Evolutionary conservation across 257 asterid genomes (phyloP), one percentile per base, ranked within the genome.

Genomic region (Linderniella brevidens): DNA sequence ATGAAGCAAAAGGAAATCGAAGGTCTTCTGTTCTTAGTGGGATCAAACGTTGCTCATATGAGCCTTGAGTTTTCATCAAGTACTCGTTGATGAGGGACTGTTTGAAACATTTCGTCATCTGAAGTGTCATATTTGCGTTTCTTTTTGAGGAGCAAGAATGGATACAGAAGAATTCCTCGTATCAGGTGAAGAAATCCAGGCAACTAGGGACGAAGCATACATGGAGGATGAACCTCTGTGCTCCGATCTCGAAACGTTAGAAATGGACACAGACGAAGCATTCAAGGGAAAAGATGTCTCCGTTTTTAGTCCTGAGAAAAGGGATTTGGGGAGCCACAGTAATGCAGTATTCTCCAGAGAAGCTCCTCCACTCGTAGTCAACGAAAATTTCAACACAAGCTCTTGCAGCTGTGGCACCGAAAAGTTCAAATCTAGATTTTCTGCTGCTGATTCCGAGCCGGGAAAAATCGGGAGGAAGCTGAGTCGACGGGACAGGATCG

Each of bases 401-500:
- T 61, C 75, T 53, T 78, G 80, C 64, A 69, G 77, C 55, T 82
- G 87, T 49, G 86, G 87, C 50, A 92, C 81, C 20, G 86, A 84
- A 86, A 84, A 84, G 51, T 78, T 72, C 48, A 76, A 88, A 53
- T 67, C 85, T 32, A 68, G 94, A 62, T 55, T 80, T 66, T 73
- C 66, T 52, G 67, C 76, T 57, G 68, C 79, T 51, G 83, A 75
- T 46, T 64, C 71, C 11, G 80, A 74, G 63, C 58, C 67, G n/a
- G 85, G 78, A 32, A 84, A 76, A 60, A 65, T 66, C 49, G 90
- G 72, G 55, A 78, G 69, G 74, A 88, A 76, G 80, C 93, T 80
- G 39, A 84, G 86, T 58, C 77, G 94, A 36, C 94, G 74, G 49
- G 94, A 84, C 57, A 78, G 98, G 59, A 77, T 81, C 13, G 98